Conservation (phyloP, 2,329 filamentous ascomycete species). For the Penicillium sp. region DNA sequence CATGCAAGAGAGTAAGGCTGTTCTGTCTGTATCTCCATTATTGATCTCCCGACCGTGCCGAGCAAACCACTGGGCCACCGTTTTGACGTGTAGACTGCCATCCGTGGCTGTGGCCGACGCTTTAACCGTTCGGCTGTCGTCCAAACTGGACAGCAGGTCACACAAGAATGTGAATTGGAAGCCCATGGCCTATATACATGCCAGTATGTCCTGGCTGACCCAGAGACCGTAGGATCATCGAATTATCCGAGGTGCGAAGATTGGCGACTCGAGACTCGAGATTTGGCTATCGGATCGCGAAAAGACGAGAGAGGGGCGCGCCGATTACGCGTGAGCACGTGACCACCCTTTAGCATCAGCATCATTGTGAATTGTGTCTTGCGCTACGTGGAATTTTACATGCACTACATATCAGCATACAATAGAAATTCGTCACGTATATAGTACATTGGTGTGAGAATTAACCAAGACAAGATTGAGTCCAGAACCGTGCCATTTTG, state of each 20-base stretch:
- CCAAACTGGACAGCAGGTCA: constrained; percentile 66
- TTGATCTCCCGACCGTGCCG: constrained; percentile 58
- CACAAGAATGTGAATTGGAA: constrained; percentile 66
- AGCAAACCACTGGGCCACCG: constrained; percentile 65
- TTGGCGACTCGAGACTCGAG: neutral
- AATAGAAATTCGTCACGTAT: neutral
- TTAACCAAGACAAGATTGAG: neutral
- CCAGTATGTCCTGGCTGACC: neutral
- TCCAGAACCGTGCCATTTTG: neutral
- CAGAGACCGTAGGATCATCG: neutral
- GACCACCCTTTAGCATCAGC: neutral
- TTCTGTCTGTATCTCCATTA: constrained; percentile 53
- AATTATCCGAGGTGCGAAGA: neutral
- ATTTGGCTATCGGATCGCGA: neutral
- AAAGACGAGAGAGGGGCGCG: constrained; percentile 1
- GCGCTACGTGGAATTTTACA: neutral
- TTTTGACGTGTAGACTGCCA: constrained; percentile 39
- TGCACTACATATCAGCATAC: neutral
- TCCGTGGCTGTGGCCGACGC: constrained; percentile 29
- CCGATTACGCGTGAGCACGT: constrained; percentile 4
- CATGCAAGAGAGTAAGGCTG: constrained; percentile 69
- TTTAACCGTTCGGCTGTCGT: constrained; percentile 46
- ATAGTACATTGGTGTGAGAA: neutral
- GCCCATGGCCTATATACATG: constrained; percentile 31
- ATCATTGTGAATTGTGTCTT: neutral